Percentiles rank a stretch among this genome's conserved stretches.
These are phyloP conservation scores for Blastobotrys illinoisensis DNA, from an alignment of 1,139 yeast species.

Conservation along the genomic window DNA sequence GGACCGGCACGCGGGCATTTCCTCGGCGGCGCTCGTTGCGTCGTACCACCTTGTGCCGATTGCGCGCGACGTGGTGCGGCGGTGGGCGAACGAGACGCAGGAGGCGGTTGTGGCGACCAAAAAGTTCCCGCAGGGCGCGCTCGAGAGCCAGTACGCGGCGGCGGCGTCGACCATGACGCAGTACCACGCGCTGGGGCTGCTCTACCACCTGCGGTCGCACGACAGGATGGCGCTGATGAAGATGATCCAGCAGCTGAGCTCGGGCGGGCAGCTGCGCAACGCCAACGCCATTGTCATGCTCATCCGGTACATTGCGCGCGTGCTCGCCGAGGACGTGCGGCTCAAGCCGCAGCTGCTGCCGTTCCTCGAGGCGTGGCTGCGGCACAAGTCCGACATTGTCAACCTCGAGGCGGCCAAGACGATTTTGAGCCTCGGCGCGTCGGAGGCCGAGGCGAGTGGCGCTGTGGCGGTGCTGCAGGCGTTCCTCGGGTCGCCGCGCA, in stretches of 20 bases:
- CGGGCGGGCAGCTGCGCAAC: constrained; percentile 35
- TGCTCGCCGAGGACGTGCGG: constrained; percentile 56
- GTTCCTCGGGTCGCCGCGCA: constrained; percentile 81
- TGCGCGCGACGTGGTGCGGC: constrained; percentile 84
- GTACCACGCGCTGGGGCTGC: constrained; percentile 89
- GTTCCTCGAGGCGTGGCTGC: constrained; percentile 62
- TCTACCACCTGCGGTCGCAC: constrained; percentile 82
- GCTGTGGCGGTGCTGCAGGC: constrained; percentile 72
- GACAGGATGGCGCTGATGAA: constrained; percentile 94
- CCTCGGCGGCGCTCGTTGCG: constrained; percentile 89
- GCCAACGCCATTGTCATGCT: constrained; percentile 74
- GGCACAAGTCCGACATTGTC: constrained; percentile 84
- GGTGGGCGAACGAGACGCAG: constrained; percentile 91
- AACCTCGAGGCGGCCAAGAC: constrained; percentile 91
- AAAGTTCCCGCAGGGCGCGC: constrained; percentile 44
- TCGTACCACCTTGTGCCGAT: constrained; percentile 86
- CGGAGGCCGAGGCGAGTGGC: constrained; percentile 55
- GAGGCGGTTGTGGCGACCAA: constrained; percentile 76
- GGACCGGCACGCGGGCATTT: constrained; percentile 79
- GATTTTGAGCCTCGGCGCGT: constrained; percentile 55
- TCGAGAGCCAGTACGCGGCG: constrained; percentile 38
- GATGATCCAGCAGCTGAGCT: constrained; percentile 71
- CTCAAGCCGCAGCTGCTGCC: constrained; percentile 48
- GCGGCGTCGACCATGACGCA: constrained; percentile 68
- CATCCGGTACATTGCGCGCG: constrained; percentile 72